Percentiles rank a stretch among this genome's conserved stretches.
Conservation (phyloP, 2,329 filamentous ascomycete species). For the Dendrostoma leiphaemia region DNA sequence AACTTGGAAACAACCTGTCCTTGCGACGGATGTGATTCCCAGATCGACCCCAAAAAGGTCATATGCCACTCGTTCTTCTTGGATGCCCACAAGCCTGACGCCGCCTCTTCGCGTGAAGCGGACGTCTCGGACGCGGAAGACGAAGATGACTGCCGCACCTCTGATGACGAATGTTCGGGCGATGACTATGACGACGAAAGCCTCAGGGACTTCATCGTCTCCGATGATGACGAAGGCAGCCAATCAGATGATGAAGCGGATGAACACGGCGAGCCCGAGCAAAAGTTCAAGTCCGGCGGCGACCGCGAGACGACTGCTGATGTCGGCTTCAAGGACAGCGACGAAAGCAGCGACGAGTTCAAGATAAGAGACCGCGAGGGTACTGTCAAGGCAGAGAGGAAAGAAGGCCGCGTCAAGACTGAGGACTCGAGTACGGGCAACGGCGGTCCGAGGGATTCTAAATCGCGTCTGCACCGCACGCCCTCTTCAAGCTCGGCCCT, state of each 20-base stretch:
- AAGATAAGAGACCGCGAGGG: background rate
- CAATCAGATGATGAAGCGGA: background rate
- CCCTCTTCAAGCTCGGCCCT: background rate
- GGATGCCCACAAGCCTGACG: background rate
- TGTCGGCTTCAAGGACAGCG: background rate
- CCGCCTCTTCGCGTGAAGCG: background rate
- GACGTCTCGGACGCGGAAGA: background rate
- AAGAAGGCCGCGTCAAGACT: too few species aligned
- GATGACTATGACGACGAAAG: background rate
- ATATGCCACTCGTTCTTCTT: conserved; percentile 5
- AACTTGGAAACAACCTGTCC: conserved; percentile 1
- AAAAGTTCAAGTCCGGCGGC: background rate
- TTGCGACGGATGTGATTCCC: background rate
- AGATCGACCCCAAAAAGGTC: conserved; percentile 2
- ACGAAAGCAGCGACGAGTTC: background rate
- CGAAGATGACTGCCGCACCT: background rate
- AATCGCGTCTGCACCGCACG: background rate
- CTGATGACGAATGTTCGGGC: background rate
- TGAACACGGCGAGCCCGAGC: background rate
- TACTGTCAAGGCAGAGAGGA: background rate
- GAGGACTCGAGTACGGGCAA: too few species aligned
- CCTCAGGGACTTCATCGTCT: background rate
- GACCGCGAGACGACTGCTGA: background rate
- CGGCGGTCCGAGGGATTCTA: background rate
- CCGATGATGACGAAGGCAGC: background rate